Evolutionary conservation across 2,329 filamentous ascomycete species (phyloP).

Genomic region (Xylaria sp.): DNA sequence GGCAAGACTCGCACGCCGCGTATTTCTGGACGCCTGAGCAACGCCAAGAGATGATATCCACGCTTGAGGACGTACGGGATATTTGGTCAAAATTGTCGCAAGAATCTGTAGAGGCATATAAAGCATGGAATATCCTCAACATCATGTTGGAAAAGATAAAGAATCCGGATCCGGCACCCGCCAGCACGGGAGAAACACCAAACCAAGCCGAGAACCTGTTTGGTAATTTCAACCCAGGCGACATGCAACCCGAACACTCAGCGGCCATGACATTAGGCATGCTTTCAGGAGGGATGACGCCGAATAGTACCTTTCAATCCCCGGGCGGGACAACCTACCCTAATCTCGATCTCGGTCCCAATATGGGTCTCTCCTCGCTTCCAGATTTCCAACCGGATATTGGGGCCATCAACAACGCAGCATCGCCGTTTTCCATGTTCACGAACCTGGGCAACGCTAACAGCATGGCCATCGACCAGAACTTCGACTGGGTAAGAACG

Average conservation of each 20-base stretch:
- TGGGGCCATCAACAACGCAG: slow-evolving; percentile 49
- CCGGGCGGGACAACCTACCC: slow-evolving; percentile 54
- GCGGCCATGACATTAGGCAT: slow-evolving; percentile 57
- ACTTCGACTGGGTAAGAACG: slow-evolving; percentile 68
- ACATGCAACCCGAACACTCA: slow-evolving; percentile 54
- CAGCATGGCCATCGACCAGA: slow-evolving; percentile 60
- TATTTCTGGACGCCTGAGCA: slow-evolving; percentile 69
- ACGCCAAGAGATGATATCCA: slow-evolving; percentile 78
- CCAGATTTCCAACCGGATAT: slow-evolving; percentile 54
- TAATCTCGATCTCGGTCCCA: slow-evolving; percentile 58
- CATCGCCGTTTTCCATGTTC: slow-evolving; percentile 66
- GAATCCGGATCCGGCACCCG: slow-evolving; percentile 52
- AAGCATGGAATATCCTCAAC: slow-evolving; percentile 82
- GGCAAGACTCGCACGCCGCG: slow-evolving; percentile 57
- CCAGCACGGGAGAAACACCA: slow-evolving; percentile 29
- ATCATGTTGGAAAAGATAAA: slow-evolving; percentile 86
- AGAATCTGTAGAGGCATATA: slow-evolving; percentile 87
- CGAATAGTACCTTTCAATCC: slow-evolving; percentile 50
- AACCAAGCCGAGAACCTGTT: slow-evolving; percentile 46
- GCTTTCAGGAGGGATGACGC: slow-evolving; percentile 54
- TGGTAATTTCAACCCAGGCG: slow-evolving; percentile 41
- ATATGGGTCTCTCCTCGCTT: slow-evolving; percentile 47
- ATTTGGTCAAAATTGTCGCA: slow-evolving; percentile 86
- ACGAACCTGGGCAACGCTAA: slow-evolving; percentile 54
- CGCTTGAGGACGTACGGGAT: slow-evolving; percentile 75